A percentile compares a stretch with the other conserved stretches of the same genome.
These are phyloP conservation scores for Crithidia fasciculata DNA, from an alignment of 208 protist species.

Conservation along the genomic window DNA sequence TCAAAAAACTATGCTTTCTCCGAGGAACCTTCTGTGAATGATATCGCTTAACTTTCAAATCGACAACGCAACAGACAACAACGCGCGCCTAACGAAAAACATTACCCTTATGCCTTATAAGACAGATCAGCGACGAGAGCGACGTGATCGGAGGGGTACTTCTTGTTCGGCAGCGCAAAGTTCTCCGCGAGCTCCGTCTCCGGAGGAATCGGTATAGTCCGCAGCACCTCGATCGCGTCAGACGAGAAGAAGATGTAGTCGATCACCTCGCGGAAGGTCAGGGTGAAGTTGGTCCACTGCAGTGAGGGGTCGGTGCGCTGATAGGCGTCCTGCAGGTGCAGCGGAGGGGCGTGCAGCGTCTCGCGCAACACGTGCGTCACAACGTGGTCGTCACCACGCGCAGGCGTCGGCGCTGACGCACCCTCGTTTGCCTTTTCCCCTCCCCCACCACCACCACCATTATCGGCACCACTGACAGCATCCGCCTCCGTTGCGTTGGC, in stretches of 20 bases:
- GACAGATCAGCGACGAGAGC: conserved; percentile 84
- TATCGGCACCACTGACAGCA: background rate
- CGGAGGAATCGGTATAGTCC: conserved; percentile 78
- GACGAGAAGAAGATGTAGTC: conserved; percentile 89
- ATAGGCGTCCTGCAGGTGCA: conserved; percentile 68
- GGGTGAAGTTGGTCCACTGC: conserved; percentile 91
- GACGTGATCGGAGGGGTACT: conserved; percentile 91
- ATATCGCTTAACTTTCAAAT: too few species aligned
- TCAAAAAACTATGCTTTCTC: too few species aligned
- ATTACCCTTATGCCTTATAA: conserved; percentile 10
- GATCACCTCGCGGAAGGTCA: conserved; percentile 88
- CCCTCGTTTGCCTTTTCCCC: background rate
- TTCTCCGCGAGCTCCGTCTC: conserved; percentile 75
- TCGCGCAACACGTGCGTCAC: conserved; percentile 51
- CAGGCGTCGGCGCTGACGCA: background rate
- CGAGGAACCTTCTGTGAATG: too few species aligned
- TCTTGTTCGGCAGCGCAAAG: conserved; percentile 85
- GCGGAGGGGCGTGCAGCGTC: conserved; percentile 38
- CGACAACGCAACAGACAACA: background rate
- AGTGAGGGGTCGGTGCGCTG: conserved; percentile 55
- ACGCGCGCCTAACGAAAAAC: too few species aligned
- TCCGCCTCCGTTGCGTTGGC: conserved; percentile 4
- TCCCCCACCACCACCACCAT: background rate
- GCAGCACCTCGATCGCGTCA: conserved; percentile 60
- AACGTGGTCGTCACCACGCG: conserved; percentile 16